Conservation (phyloP, 2,329 filamentous ascomycete genomes). For the Thielaviopsis cerberus region DNA sequence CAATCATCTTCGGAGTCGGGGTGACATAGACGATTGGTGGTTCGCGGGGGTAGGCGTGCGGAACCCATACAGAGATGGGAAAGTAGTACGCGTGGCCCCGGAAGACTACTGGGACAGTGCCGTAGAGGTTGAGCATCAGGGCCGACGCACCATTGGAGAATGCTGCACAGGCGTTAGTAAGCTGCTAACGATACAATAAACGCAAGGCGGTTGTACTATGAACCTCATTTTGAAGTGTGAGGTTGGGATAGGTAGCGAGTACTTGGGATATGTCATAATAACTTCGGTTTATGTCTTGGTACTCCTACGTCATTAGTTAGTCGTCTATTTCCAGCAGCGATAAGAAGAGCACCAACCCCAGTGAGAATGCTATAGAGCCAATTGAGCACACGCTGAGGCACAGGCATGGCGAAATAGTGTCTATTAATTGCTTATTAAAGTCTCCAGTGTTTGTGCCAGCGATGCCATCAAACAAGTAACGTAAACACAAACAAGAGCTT, state of each 20-base stretch:
- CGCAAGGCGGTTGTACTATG: slow-evolving; percentile 48
- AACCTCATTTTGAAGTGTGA: slow-evolving; percentile 78
- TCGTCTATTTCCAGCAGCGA: not conserved
- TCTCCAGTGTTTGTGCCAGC: not conserved
- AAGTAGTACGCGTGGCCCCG: slow-evolving; percentile 80
- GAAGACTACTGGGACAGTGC: slow-evolving; percentile 81
- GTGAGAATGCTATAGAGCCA: slow-evolving; percentile 89
- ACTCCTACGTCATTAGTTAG: slow-evolving; percentile 44
- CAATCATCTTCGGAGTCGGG: slow-evolving; percentile 71
- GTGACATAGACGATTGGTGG: slow-evolving; percentile 76
- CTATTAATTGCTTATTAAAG: not conserved
- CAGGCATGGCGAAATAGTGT: slow-evolving; percentile 33
- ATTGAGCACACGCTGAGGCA: slow-evolving; percentile 77
- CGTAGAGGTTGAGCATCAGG: slow-evolving; percentile 67
- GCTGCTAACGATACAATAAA: slow-evolving; percentile 9
- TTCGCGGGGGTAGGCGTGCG: slow-evolving; percentile 73
- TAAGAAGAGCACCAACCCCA: slow-evolving; percentile 32
- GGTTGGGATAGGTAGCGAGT: slow-evolving; percentile 58
- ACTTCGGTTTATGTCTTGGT: slow-evolving; percentile 77
- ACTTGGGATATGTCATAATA: slow-evolving; percentile 80
- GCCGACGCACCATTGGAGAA: slow-evolving; percentile 77
- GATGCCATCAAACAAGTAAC: not conserved
- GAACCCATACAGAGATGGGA: slow-evolving; percentile 81
- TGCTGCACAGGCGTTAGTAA: slow-evolving; percentile 33
- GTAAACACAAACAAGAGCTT: not conserved